These are phyloP conservation scores for Hirsutella rhossiliensis DNA, from an alignment of 2,329 filamentous ascomycete species.

Conservation along the genomic window DNA sequence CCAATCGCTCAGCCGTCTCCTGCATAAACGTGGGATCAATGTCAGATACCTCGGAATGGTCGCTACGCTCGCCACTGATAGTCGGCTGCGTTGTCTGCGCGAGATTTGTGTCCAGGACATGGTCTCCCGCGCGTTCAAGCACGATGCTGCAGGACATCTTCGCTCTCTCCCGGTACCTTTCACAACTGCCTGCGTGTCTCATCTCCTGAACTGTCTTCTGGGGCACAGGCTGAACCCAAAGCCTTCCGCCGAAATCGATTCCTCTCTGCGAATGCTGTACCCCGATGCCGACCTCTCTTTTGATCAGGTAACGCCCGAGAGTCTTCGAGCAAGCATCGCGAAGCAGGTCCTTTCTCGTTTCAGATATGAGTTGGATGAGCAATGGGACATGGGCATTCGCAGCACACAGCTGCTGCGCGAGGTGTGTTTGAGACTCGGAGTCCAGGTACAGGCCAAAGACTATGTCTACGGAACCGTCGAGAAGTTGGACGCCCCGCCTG, in stretches of 20 bases:
- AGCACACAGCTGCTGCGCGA: constrained; percentile 81
- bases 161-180: constrained; percentile 69
- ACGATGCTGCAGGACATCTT: constrained; percentile 69
- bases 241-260: constrained; percentile 67
- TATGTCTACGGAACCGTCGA: constrained; percentile 21
- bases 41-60: constrained; percentile 88
- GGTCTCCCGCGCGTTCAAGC: constrained; percentile 92
- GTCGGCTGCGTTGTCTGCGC: constrained; percentile 64
- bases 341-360: constrained; percentile 63
- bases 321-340: constrained; percentile 56
- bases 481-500: constrained; percentile 17
- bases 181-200: constrained; percentile 66
- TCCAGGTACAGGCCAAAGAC: constrained; percentile 70
- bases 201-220: constrained; percentile 88
- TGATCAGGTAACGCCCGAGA: constrained; percentile 63
- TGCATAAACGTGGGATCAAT: constrained; percentile 97
- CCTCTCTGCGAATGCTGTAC: constrained; percentile 63
- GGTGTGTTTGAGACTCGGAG: constrained; percentile 74
- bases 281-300: constrained; percentile 73
- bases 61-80: constrained; percentile 55
- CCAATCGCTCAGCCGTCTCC: constrained; percentile 71
- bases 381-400: constrained; percentile 57
- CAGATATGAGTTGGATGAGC: constrained; percentile 57
- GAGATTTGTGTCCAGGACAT: constrained; percentile 81
- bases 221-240: constrained; percentile 65